These are phyloP conservation scores for Cladosporium sp. DNA, from an alignment of 2,329 filamentous ascomycete genomes.

Conservation along the genomic window DNA sequence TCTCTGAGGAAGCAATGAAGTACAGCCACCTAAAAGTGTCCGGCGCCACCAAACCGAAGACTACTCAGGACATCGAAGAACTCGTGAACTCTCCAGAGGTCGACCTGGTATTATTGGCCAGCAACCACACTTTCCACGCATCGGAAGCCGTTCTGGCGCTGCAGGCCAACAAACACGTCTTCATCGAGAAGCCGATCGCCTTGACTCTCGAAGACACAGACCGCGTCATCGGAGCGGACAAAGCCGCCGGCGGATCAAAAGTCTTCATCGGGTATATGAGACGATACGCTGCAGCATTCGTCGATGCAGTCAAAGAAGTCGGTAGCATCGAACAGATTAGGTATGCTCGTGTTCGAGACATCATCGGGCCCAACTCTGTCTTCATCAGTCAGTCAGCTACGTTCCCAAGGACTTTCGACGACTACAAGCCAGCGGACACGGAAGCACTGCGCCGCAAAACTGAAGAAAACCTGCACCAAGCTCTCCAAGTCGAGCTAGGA, in stretches of 20 bases:
- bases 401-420: too few species aligned
- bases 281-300: conserved; percentile 52
- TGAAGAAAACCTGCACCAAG: too few species aligned
- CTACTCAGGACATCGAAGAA: conserved; percentile 35
- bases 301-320: conserved; percentile 33
- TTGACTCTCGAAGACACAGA: conserved; percentile 43
- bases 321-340: conserved; percentile 44
- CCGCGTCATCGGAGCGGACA: conserved; percentile 46
- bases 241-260: conserved; percentile 31
- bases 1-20: conserved; percentile 44
- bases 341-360: conserved; percentile 50
- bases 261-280: conserved; percentile 57
- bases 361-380: too few species aligned
- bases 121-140: conserved; percentile 50
- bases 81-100: conserved; percentile 40
- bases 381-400: too few species aligned
- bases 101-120: conserved; percentile 50
- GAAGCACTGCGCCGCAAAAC: too few species aligned
- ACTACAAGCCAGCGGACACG: too few species aligned
- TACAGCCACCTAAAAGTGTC: conserved; percentile 16
- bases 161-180: conserved; percentile 49
- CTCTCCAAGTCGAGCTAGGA: conserved; percentile 34
- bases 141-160: conserved; percentile 48
- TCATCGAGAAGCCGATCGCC: conserved; percentile 55
- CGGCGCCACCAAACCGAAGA: neutral